phyloP scores from a whole-genome alignment of 441 rosid genomes.

The Erodium moschatum region DNA sequence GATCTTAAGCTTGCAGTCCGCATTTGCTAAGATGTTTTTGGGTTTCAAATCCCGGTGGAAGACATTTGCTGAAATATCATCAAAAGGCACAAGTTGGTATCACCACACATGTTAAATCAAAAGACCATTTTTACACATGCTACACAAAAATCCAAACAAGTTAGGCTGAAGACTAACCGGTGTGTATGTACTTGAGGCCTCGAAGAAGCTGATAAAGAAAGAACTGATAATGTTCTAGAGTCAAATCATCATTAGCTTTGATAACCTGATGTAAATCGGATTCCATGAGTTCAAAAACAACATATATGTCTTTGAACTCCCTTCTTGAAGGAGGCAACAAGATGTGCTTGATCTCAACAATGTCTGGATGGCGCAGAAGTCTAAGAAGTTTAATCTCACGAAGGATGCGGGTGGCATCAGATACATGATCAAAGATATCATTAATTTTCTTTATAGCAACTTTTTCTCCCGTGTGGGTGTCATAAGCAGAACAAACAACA shows the following conservation, averaged over 20 bases:
- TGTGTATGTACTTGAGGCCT: slow-evolving; percentile 77
- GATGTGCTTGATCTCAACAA: slow-evolving; percentile 83
- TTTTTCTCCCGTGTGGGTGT: slow-evolving; percentile 68
- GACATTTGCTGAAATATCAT: slow-evolving; percentile 63
- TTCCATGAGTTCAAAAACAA: slow-evolving; percentile 93
- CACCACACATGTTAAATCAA: not conserved
- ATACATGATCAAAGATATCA: slow-evolving; percentile 92
- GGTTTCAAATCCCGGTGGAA: slow-evolving; percentile 71
- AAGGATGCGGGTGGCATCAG: slow-evolving; percentile 89
- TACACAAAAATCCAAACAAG: not conserved
- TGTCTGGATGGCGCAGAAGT: slow-evolving; percentile 82
- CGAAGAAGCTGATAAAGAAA: slow-evolving; percentile 97
- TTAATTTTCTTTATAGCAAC: slow-evolving; percentile 94
- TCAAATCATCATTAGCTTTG: slow-evolving; percentile 85
- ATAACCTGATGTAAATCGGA: slow-evolving; percentile 96
- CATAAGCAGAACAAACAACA: slow-evolving; percentile 85
- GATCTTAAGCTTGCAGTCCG: slow-evolving; percentile 95
- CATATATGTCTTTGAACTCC: slow-evolving; percentile 84
- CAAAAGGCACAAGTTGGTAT: not conserved
- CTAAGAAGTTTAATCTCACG: slow-evolving; percentile 88
- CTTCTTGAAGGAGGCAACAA: slow-evolving; percentile 94
- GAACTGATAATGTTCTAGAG: slow-evolving; percentile 93
- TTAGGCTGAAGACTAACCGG: slow-evolving; percentile 41
- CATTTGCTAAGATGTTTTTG: slow-evolving; percentile 72
- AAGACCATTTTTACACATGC: not conserved